These are phyloP conservation scores for Ustilago xerochloae DNA, from an alignment of 1,284 basidiomycete species.

Conservation along the genomic window DNA sequence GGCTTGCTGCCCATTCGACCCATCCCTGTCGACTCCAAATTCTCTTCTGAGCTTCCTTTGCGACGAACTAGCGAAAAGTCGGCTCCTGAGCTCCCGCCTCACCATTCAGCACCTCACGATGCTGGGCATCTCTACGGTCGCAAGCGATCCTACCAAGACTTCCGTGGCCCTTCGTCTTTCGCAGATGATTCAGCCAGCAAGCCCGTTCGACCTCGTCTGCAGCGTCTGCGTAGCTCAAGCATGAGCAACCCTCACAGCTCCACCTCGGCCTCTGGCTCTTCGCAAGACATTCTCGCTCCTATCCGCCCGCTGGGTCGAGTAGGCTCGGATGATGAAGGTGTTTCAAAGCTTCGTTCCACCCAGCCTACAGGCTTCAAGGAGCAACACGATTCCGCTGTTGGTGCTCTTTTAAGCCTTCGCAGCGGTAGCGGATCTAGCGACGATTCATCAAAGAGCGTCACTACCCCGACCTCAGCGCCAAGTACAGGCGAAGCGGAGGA, in stretches of 20 bases:
- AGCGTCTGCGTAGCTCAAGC: constrained; percentile 48
- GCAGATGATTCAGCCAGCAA: constrained; percentile 14
- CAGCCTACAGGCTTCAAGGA: constrained; percentile 23
- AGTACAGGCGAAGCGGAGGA: constrained; percentile 21
- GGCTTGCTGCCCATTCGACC: constrained; percentile 47
- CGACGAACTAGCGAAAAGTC: constrained; percentile 20
- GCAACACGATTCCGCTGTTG: constrained; percentile 46
- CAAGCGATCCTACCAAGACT: constrained; percentile 44
- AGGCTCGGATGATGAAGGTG: constrained; percentile 40
- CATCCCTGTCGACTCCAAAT: constrained; percentile 39
- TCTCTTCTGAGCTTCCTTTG: constrained; percentile 17
- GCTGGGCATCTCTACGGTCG: constrained; percentile 20
- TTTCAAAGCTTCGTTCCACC: constrained; percentile 40
- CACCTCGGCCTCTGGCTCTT: not conserved
- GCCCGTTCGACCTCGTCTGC: constrained; percentile 22
- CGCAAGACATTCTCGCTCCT: constrained; percentile 23
- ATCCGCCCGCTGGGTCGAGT: constrained; percentile 27
- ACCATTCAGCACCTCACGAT: not conserved
- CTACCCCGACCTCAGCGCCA: constrained; percentile 19
- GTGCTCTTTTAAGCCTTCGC: constrained; percentile 46
- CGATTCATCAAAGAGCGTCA: constrained; percentile 5
- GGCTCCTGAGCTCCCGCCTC: not conserved
- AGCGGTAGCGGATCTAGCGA: constrained; percentile 40
- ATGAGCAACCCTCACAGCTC: constrained; percentile 18
- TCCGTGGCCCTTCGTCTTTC: constrained; percentile 6